Conservation (phyloP, 306 rosid species). For the Quercus bicolor region DNA sequence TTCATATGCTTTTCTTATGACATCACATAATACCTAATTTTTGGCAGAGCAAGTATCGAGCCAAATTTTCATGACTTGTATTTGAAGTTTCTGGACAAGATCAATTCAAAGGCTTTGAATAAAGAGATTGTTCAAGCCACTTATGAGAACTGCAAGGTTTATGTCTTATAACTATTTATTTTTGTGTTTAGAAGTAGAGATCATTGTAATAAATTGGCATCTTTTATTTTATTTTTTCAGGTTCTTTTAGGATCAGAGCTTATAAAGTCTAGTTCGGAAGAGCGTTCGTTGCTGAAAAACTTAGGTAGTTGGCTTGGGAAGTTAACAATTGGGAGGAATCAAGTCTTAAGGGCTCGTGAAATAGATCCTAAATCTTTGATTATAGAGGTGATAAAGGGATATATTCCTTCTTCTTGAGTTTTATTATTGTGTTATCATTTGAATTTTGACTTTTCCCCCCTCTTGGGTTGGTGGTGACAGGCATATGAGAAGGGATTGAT, state of each 20-base stretch:
- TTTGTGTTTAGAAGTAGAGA: neutral
- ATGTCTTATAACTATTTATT: neutral
- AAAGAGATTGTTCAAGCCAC: slow-evolving; percentile 86
- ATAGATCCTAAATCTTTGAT: slow-evolving; percentile 97
- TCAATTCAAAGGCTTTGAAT: slow-evolving; percentile 75
- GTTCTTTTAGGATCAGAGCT: slow-evolving; percentile 96
- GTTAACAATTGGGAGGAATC: slow-evolving; percentile 93
- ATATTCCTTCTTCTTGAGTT: neutral
- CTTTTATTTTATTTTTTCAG: slow-evolving; percentile 34
- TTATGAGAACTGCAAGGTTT: slow-evolving; percentile 98
- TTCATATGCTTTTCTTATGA: neutral
- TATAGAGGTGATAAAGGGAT: slow-evolving; percentile 60
- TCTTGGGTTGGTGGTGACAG: slow-evolving; percentile 33
- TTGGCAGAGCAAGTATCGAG: slow-evolving; percentile 94
- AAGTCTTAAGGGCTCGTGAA: slow-evolving; percentile 92
- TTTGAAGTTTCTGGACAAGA: slow-evolving; percentile 84
- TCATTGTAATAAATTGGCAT: neutral
- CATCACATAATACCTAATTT: neutral
- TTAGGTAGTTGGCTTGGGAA: slow-evolving; percentile 99
- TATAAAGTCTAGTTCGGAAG: slow-evolving; percentile 97
- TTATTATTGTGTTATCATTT: neutral
- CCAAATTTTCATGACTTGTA: slow-evolving; percentile 94
- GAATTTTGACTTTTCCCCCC: neutral
- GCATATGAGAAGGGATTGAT: slow-evolving; percentile 99
- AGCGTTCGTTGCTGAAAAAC: slow-evolving; percentile 93